phyloP scores from a whole-genome alignment of 2,329 filamentous ascomycete species.

The Colletotrichum karsti region DNA sequence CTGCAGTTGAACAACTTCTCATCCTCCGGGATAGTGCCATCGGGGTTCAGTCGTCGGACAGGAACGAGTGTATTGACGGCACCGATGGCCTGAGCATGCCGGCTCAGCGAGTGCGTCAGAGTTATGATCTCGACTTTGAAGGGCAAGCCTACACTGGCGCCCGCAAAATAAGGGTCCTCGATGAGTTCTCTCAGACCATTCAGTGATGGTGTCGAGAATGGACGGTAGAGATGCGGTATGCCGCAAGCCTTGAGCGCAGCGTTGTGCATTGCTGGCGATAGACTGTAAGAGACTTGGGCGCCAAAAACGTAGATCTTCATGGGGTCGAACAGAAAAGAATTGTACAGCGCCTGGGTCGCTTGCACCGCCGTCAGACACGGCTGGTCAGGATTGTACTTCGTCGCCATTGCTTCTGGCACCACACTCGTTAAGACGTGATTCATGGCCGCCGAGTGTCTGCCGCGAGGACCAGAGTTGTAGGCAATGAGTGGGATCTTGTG shows the following conservation, averaged over 20 bases:
- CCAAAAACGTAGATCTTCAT: constrained; percentile 80
- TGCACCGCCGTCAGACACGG: constrained; percentile 65
- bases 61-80: constrained; percentile 82
- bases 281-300: constrained; percentile 75
- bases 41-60: constrained; percentile 66
- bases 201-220: constrained; percentile 69
- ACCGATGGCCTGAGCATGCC: constrained; percentile 78
- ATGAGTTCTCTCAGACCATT: constrained; percentile 71
- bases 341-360: constrained; percentile 71
- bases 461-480: constrained; percentile 71
- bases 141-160: constrained; percentile 75
- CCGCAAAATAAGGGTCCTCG: constrained; percentile 73
- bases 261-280: constrained; percentile 83
- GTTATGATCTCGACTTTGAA: constrained; percentile 80
- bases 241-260: constrained; percentile 73
- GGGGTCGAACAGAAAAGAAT: constrained; percentile 72
- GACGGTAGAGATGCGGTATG: constrained; percentile 74
- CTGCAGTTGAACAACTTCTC: constrained; percentile 61
- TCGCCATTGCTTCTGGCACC: constrained; percentile 49
- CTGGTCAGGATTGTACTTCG: constrained; percentile 30
- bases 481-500: constrained; percentile 63
- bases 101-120: constrained; percentile 74
- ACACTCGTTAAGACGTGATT: constrained; percentile 73
- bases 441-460: constrained; percentile 72
- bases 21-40: constrained; percentile 65